Conservation (phyloP, 371 early-diverging fungal genomes). For the Mucor sp. region DNA sequence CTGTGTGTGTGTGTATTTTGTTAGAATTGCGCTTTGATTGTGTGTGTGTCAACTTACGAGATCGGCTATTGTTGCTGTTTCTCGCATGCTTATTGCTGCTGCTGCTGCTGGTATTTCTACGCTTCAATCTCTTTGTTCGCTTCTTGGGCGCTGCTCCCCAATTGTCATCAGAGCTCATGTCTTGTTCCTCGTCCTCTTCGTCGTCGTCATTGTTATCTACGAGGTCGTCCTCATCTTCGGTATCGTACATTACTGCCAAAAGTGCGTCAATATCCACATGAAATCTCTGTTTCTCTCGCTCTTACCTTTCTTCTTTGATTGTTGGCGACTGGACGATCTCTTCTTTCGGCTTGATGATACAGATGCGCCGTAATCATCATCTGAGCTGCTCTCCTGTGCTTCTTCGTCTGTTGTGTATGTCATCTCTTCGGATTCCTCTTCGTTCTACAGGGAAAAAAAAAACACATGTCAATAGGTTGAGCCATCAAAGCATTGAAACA, state of each 20-base stretch:
- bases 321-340: neutral
- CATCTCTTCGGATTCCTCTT: conserved; percentile 19
- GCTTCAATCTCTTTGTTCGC: conserved; percentile 3
- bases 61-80: neutral
- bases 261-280: neutral
- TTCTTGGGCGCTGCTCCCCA: conserved; percentile 14
- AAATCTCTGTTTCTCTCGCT: neutral
- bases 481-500: neutral
- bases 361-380: conserved; percentile 21
- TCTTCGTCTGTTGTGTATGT: conserved; percentile 28
- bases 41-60: neutral
- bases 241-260: neutral
- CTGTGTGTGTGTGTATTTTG: neutral
- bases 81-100: neutral
- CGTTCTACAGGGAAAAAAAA: conserved; percentile 7
- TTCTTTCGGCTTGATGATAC: neutral
- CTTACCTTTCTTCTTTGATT: neutral
- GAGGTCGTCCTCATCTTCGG: conserved; percentile 1
- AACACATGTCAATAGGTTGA: neutral
- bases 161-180: conserved; percentile 3
- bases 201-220: neutral
- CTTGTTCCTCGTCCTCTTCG: neutral
- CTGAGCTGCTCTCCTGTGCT: conserved; percentile 11
- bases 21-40: neutral
- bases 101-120: neutral